Percentiles rank a stretch among this genome's conserved stretches.
phyloP scores from a whole-genome alignment of 108 stramenopile genomes.

The Cyclotella atomus region DNA sequence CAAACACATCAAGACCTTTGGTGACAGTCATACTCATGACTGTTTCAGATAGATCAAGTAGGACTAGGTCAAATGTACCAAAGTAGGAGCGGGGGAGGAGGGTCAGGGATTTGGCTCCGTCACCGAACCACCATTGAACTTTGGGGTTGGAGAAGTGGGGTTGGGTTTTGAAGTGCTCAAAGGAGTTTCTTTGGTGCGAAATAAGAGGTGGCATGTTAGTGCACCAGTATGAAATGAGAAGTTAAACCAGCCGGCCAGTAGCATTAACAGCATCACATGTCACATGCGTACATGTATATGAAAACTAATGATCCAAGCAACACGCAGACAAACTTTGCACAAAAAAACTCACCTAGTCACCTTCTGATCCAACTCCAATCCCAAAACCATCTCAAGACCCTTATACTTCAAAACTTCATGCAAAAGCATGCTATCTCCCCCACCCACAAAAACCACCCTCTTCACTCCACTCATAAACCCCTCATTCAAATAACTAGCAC shows the following conservation, averaged over 20 bases:
- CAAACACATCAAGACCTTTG: conserved; percentile 58
- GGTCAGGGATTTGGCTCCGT: conserved; percentile 60
- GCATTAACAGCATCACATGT: no score
- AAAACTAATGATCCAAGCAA: no score
- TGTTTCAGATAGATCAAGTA: conserved; percentile 65
- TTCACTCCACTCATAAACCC: conserved; percentile 24
- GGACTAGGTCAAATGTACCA: conserved; percentile 68
- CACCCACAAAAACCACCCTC: conserved; percentile 61
- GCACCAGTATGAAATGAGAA: background rate
- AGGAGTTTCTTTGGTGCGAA: conserved; percentile 29
- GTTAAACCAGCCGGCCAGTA: background rate
- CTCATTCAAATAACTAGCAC: conserved; percentile 35
- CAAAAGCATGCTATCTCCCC: conserved; percentile 63
- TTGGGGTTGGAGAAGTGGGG: conserved; percentile 66
- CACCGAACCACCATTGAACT: conserved; percentile 81
- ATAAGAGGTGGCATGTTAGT: no score
- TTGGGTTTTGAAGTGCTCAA: conserved; percentile 61
- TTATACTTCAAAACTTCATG: conserved; percentile 73
- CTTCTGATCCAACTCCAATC: conserved; percentile 66
- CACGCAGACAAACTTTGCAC: background rate
- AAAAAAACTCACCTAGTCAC: conserved; percentile 34
- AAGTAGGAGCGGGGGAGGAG: conserved; percentile 59
- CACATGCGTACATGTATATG: no score
- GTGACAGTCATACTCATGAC: conserved; percentile 64
- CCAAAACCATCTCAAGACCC: conserved; percentile 58